Evolutionary conservation across 805 yeast species (phyloP), one percentile per base, ranked within the genome.

Genomic region (Cyberlindnera mississippiensis): DNA sequence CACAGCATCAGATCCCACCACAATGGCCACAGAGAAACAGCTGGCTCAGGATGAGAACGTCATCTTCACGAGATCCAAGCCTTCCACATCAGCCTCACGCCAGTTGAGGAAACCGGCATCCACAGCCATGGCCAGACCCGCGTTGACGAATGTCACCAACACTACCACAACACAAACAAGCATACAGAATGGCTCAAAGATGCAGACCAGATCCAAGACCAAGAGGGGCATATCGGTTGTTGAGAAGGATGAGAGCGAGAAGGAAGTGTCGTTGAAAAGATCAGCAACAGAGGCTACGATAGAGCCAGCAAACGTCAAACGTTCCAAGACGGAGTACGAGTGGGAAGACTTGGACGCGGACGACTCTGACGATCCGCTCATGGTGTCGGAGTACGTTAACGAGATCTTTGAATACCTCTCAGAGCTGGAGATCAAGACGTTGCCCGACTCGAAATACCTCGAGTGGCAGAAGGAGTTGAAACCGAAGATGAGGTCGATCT

Each of bases 341-440:
- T 38, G 56, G 56, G 41, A 77, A 51, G 87, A 82, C 60, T 66
- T 83, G 45, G 93, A 84, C 55, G 76, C 72, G 24, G 85, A 78
- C 47, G 90, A 84, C 57, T 58, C 63, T 35, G 82, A 79, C 49
- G 91, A 84, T 59, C 86, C 89, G n/a, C 62, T 83, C 48, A 86
- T 90, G 95, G 96, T 84, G 17, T 74, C 84, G 40, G 99, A 91
- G 64, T 91, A 91, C 63, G 89, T 84, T 31, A 72, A 71, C 48
- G 97, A 90, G 46, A 91, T 91, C 38, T 90, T 87, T 65, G 79
- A 72, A 9, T 86, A 85, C 63, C 69, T 91, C 51, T 79, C 79
- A 55, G 75, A 72, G 52, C 70, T 80, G 46, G 96, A 89, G 62
- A 51, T 65, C 36, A 72, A 74, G 55, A 85, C 88, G 37, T 66